These are phyloP conservation scores for Salix brachista DNA, from an alignment of 345 rosid species.

Conservation along the genomic window DNA sequence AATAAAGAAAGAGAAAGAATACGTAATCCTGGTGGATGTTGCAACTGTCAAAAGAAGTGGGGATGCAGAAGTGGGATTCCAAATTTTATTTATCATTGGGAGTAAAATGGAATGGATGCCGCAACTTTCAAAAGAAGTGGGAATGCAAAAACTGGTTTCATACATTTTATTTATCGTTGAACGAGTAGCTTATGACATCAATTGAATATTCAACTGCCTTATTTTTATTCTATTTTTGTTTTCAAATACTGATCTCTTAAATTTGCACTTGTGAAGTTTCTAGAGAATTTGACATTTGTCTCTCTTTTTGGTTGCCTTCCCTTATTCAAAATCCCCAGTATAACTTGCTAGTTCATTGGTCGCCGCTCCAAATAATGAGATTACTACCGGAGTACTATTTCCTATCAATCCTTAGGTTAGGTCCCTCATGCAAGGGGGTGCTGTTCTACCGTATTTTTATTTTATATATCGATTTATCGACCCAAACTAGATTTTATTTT, in stretches of 20 bases:
- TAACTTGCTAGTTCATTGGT: neutral
- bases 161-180: conserved; percentile 10
- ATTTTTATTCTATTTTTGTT: neutral
- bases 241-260: neutral
- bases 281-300: conserved; percentile 2
- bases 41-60: conserved; percentile 4
- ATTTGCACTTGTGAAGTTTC: conserved; percentile 1
- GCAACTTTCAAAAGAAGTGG: conserved; percentile 5
- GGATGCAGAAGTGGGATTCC: conserved; percentile 15
- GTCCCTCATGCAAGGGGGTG: too few species aligned
- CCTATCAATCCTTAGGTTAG: too few species aligned
- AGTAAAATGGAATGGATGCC: conserved; percentile 1
- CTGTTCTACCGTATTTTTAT: too few species aligned
- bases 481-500: too few species aligned
- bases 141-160: conserved; percentile 16
- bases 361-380: neutral
- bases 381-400: too few species aligned
- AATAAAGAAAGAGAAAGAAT: neutral
- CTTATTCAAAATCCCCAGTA: neutral
- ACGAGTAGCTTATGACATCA: conserved; percentile 10
- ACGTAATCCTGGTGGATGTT: conserved; percentile 8
- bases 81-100: conserved; percentile 13
- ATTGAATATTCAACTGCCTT: conserved; percentile 5
- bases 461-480: too few species aligned
- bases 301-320: neutral